Base-by-base conservation (phyloP, 2,329 filamentous ascomycete species). In the Colletotrichum godetiae region DNA sequence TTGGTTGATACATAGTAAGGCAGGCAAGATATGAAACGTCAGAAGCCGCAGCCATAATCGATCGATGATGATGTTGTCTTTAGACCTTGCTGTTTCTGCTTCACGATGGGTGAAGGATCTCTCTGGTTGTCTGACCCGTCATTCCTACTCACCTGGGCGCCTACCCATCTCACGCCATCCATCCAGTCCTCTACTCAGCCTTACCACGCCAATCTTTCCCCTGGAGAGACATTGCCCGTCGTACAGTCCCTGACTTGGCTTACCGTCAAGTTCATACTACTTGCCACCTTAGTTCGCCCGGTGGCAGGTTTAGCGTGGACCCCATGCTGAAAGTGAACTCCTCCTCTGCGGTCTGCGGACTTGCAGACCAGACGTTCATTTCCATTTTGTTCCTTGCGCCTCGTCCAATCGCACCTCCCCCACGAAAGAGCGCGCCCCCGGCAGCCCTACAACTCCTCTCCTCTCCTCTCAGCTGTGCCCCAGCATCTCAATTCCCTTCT, bases 381-480 rank as follows among this genome's bases (percentile, higher is more conserved):
- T 59, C 53, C 42, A 53, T 56, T 11, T 31, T 33, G 63, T 58
- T 59, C 53, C 42, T 33, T 59, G 66, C 37, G 69, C 35, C 68
- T 62, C 53, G 46, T 29, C 68, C 58, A 46, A 53, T 42, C 37
- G 22, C 65, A 68, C 52, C 37, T 63, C 58, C 69, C 67, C 65
- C 64, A 67, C 24, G 42, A 58, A 33, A 42, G 37, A 56, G 27
- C 63, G 37, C 65, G 22, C 49, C 68, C 58, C 66, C 27, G 13
- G 53, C 66, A 69, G 70, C 70, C 70, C 70, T 73, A 73, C 70
- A 73, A 57, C 58, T 42, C 31, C 37, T 42, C 37, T 42, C 37
- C 55, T 57, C 22, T 52, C 22, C 33, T 56, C 49, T 71, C 71
- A 71, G 71, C 71, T 71, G 67, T 71, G 71, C 60, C 61, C 71